These are phyloP conservation scores for Aspergillus sp. DNA, from an alignment of 2,329 filamentous ascomycete genomes.

Conservation along the genomic window DNA sequence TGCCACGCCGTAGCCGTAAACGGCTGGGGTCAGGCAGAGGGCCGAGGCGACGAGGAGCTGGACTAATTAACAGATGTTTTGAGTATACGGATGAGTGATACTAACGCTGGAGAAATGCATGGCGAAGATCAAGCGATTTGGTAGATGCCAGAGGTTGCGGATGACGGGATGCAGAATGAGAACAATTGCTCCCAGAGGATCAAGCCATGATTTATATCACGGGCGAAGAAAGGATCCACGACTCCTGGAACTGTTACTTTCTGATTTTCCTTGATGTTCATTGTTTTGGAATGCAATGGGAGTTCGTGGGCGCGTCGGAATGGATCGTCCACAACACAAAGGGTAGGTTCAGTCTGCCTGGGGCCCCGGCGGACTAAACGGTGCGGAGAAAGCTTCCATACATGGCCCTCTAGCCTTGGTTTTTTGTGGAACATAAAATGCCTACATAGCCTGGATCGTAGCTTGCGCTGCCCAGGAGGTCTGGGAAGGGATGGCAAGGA, in stretches of 20 bases:
- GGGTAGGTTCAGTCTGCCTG: neutral
- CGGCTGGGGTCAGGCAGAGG: conserved; percentile 17
- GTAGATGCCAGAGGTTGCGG: neutral
- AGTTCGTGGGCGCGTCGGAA: neutral
- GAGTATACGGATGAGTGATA: neutral
- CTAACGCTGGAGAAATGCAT: conserved; percentile 21
- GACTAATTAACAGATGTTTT: neutral
- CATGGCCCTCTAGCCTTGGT: neutral
- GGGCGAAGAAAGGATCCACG: neutral
- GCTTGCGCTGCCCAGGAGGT: neutral
- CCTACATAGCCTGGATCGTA: neutral
- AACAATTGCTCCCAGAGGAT: neutral
- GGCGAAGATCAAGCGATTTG: neutral
- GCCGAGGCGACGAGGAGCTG: conserved; percentile 18
- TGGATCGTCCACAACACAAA: neutral
- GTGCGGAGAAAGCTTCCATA: neutral
- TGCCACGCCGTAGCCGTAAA: conserved; percentile 19
- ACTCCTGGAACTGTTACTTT: neutral
- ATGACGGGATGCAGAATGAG: neutral
- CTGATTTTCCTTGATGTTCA: neutral
- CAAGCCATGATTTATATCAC: neutral
- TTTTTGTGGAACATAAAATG: neutral
- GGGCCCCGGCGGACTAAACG: neutral
- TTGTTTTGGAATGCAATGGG: neutral
- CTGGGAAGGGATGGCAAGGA: neutral